Base-by-base conservation (phyloP, 306 rosid genomes). In the Arachis hypogaea region DNA sequence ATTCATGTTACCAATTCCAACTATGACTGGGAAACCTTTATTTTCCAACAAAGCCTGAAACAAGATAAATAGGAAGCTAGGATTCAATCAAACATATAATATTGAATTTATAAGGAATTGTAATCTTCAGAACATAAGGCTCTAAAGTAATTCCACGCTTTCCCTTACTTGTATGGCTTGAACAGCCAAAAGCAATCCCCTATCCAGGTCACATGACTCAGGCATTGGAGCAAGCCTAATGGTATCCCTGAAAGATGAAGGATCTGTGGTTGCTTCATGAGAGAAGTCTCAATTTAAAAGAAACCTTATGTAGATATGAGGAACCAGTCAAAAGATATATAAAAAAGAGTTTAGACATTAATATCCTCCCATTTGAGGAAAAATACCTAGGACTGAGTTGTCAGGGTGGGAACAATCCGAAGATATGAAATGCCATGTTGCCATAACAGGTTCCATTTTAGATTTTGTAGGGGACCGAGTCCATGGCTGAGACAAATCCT, bases 261-360 rank as follows among this genome's bases (percentile, higher is more conserved):
- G 92, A 86, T 92, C 99, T 94, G 99, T 78, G 96, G 99, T 90
- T 94, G 99, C 93, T 92, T 92, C 91, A 92, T 86, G 97, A 89
- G 89, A 89, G 96, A 84, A 82, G 81, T 84, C 88, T 82, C 69
- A 52, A 78, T 65, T 72, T 60, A 69, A 77, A 28, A 64, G 57
- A 84, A 72, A 49, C 69, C 62, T 74, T 79, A 50, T 10, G 59
- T 69, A 63, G 64, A 59, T 42, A 62, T 68, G 51, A 73, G 36
- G 56, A 90, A 78, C 46, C 51, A 12, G 71, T 63, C 22, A 28
- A 62, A 45, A 47, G 11, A 78, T 74, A 30, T 22, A 69, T 62
- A 51, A 54, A 38, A 42, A 59, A 79, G 73, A 72, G 29, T 29
- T 67, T 33, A 12, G 72, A 65, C 18, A 69, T 67, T 33, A 12